Conservation (phyloP, 352 stramenopile genomes). For the Phytophthora ohioensis region DNA sequence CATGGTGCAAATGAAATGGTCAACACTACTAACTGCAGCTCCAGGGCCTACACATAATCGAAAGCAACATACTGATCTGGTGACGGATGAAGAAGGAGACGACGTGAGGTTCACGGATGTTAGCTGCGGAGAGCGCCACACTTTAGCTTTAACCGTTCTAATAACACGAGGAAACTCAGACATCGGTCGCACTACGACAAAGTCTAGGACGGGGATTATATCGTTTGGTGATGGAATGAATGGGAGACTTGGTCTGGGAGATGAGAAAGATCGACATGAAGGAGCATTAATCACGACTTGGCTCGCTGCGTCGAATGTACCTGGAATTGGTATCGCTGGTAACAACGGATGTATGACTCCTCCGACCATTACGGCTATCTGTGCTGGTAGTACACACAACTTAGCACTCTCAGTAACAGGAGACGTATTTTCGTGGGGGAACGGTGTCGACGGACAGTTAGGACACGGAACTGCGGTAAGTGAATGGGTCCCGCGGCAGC, state of each 20-base stretch:
- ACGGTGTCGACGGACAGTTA: conserved; percentile 63
- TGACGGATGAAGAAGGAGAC: conserved; percentile 35
- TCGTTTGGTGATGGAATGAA: conserved; percentile 79
- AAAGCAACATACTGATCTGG: conserved; percentile 16
- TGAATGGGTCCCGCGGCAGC: conserved; percentile 67
- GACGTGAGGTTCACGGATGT: conserved; percentile 65
- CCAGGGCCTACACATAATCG: conserved; percentile 4
- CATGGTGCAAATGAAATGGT: conserved; percentile 53
- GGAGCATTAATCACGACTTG: conserved; percentile 57
- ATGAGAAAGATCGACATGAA: conserved; percentile 55
- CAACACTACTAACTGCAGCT: conserved; percentile 30
- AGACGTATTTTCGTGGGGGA: conserved; percentile 76
- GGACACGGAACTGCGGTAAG: conserved; percentile 56
- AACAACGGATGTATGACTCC: conserved; percentile 35
- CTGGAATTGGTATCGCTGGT: conserved; percentile 21
- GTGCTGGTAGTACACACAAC: conserved; percentile 60
- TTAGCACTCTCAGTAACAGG: conserved; percentile 55
- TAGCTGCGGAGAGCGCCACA: conserved; percentile 78
- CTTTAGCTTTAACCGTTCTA: conserved; percentile 43
- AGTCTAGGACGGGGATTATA: conserved; percentile 55
- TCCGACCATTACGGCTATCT: conserved; percentile 52
- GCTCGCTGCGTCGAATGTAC: conserved; percentile 20
- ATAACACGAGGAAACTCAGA: conserved; percentile 2
- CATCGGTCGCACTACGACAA: conserved; percentile 12
- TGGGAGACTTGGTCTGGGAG: conserved; percentile 63